Conservation (phyloP, 495 filamentous ascomycete species). For the Talaromyces liani region DNA sequence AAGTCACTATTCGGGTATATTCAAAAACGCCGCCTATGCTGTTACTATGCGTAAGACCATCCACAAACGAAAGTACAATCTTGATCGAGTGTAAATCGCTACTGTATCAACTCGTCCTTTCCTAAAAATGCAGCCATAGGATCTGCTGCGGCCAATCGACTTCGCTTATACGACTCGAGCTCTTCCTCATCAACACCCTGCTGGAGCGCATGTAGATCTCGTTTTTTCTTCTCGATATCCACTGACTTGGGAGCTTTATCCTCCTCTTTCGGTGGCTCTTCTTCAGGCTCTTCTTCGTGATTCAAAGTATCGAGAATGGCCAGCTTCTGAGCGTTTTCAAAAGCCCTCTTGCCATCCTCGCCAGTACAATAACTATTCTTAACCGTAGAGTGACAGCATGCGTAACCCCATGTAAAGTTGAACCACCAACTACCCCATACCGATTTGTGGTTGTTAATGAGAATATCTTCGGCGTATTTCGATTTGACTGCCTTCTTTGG, state of each 20-base stretch:
- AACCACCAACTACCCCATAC: constrained; percentile 99
- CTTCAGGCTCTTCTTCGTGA: constrained; percentile 14
- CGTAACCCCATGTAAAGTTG: constrained; percentile 93
- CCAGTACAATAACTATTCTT: constrained; percentile 98
- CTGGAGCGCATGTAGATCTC: constrained; percentile 66
- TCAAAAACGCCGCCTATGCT: constrained; percentile 7
- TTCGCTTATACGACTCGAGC: constrained; percentile 72
- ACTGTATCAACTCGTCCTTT: constrained; percentile 41
- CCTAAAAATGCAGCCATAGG: constrained; percentile 77
- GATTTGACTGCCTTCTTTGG: constrained; percentile 67
- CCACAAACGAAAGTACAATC: not conserved
- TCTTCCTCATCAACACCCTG: constrained; percentile 68
- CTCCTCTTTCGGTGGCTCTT: constrained; percentile 17
- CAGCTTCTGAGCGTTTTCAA: constrained; percentile 57
- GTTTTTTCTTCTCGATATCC: constrained; percentile 49
- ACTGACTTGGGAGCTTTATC: constrained; percentile 23
- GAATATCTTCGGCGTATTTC: constrained; percentile 84
- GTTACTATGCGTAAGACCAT: not conserved
- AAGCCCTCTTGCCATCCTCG: constrained; percentile 68
- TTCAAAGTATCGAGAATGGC: constrained; percentile 29
- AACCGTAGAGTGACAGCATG: constrained; percentile 85
- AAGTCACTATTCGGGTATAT: constrained; percentile 1
- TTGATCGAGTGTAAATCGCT: not conserved
- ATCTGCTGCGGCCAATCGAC: constrained; percentile 61
- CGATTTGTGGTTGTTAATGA: constrained; percentile 82